Evolutionary conservation across 805 yeast species (phyloP).

Genomic region (Pichia sporocuriosa): DNA sequence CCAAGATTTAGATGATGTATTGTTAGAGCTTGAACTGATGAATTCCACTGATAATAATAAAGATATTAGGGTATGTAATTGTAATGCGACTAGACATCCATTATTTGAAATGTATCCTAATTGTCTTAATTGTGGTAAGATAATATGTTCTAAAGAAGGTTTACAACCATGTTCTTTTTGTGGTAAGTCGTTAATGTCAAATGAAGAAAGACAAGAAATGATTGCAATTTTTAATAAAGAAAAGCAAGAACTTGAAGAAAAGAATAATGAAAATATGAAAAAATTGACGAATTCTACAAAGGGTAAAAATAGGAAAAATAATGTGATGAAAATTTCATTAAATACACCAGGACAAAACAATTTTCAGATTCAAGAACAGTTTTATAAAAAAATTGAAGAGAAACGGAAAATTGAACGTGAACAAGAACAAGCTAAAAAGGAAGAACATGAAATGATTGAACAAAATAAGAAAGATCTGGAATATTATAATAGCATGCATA

Average conservation of each 20-base stretch:
- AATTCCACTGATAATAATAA: constrained; percentile 7
- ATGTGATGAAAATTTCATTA: constrained; percentile 48
- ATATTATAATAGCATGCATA: constrained; percentile 34
- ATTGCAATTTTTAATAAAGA: constrained; percentile 47
- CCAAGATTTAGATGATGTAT: constrained; percentile 44
- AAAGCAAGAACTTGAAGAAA: constrained; percentile 36
- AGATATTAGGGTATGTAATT: constrained; percentile 46
- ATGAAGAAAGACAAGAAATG: constrained; percentile 56
- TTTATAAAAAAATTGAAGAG: constrained; percentile 54
- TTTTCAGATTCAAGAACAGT: constrained; percentile 60
- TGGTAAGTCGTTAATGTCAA: constrained; percentile 56
- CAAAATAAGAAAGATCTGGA: constrained; percentile 40
- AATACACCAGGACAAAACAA: constrained; percentile 57
- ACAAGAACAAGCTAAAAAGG: constrained; percentile 30
- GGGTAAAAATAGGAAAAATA: constrained; percentile 30
- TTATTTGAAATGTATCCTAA: constrained; percentile 86
- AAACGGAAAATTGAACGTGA: constrained; percentile 32
- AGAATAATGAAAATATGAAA: constrained; percentile 8
- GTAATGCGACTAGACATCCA: constrained; percentile 87
- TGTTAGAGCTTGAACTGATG: constrained; percentile 38
- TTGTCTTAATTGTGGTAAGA: constrained; percentile 89
- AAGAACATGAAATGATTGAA: constrained; percentile 33
- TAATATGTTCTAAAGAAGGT: constrained; percentile 86
- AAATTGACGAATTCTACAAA: constrained; percentile 12
- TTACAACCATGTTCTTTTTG: constrained; percentile 85